phyloP scores from a whole-genome alignment of 768 basidiomycete genomes.

The Termitomyces sp. region DNA sequence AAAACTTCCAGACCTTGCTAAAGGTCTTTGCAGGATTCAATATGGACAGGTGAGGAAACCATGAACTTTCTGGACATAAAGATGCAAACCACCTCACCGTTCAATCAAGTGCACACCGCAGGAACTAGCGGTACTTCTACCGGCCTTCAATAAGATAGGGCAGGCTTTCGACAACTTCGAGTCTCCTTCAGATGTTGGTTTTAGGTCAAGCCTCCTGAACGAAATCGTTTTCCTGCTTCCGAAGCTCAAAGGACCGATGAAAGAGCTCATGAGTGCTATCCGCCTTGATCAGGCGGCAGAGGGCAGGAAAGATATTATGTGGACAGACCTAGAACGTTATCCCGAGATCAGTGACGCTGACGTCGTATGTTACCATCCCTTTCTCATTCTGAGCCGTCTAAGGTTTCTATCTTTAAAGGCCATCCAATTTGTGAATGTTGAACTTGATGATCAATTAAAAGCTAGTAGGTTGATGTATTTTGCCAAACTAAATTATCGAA shows the following conservation, averaged over 20 bases:
- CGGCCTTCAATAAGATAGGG: slow-evolving; percentile 72
- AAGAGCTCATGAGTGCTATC: slow-evolving; percentile 52
- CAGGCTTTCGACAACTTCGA: slow-evolving; percentile 53
- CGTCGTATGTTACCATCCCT: slow-evolving; percentile 41
- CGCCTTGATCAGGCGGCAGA: slow-evolving; percentile 60
- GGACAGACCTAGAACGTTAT: slow-evolving; percentile 49
- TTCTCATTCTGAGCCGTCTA: slow-evolving; percentile 2
- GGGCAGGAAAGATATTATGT: slow-evolving; percentile 69
- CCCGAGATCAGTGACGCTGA: slow-evolving; percentile 54
- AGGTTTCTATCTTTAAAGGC: slow-evolving; percentile 38
- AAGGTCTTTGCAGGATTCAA: slow-evolving; percentile 84
- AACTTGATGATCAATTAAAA: slow-evolving; percentile 72
- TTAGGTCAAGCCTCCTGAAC: slow-evolving; percentile 66
- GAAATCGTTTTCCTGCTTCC: slow-evolving; percentile 70
- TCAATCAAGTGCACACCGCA: slow-evolving; percentile 69
- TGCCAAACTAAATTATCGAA: neutral
- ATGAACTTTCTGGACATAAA: neutral
- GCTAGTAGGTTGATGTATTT: slow-evolving; percentile 38
- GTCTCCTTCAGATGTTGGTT: slow-evolving; percentile 44
- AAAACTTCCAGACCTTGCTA: slow-evolving; percentile 82
- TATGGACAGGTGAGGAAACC: slow-evolving; percentile 71
- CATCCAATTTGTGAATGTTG: slow-evolving; percentile 63
- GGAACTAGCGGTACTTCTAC: slow-evolving; percentile 74
- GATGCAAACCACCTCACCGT: neutral
- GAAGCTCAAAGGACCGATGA: slow-evolving; percentile 51